Conservation (phyloP, 2,329 filamentous ascomycete genomes). For the Phialophora expanda region DNA sequence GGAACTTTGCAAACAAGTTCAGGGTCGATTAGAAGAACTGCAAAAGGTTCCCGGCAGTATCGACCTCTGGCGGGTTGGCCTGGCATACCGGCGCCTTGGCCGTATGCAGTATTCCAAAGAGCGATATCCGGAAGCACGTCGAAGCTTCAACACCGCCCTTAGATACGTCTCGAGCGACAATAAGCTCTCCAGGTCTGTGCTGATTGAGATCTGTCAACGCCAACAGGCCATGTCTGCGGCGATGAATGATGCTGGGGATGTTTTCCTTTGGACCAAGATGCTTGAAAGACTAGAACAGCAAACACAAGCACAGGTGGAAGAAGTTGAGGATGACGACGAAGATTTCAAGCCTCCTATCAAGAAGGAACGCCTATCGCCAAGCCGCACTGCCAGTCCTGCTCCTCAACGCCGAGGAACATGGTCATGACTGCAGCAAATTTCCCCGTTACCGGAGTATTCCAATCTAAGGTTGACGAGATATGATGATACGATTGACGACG, state of each 20-base stretch:
- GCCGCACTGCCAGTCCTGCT: slow-evolving; percentile 1
- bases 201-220: slow-evolving; percentile 33
- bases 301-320: slow-evolving; percentile 23
- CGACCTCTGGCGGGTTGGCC: slow-evolving; percentile 30
- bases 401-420: slow-evolving; percentile 10
- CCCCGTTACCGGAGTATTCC: background rate
- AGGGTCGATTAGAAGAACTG: slow-evolving; percentile 21
- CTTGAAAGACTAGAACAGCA: slow-evolving; percentile 24
- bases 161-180: slow-evolving; percentile 23
- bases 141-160: slow-evolving; percentile 34
- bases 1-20: slow-evolving; percentile 20
- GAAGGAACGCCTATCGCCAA: slow-evolving; percentile 8
- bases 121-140: slow-evolving; percentile 25
- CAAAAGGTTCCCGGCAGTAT: slow-evolving; percentile 21
- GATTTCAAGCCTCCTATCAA: background rate
- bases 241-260: slow-evolving; percentile 30
- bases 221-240: slow-evolving; percentile 31
- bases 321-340: slow-evolving; percentile 5
- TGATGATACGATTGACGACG: background rate
- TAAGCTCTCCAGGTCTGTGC: slow-evolving; percentile 20
- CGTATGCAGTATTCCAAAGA: slow-evolving; percentile 26
- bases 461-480: background rate
- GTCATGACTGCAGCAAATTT: background rate
- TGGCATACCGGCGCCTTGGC: slow-evolving; percentile 34
- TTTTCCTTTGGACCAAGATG: slow-evolving; percentile 22